Base-by-base conservation (phyloP, 306 rosid genomes). In the Inga laurina region DNA sequence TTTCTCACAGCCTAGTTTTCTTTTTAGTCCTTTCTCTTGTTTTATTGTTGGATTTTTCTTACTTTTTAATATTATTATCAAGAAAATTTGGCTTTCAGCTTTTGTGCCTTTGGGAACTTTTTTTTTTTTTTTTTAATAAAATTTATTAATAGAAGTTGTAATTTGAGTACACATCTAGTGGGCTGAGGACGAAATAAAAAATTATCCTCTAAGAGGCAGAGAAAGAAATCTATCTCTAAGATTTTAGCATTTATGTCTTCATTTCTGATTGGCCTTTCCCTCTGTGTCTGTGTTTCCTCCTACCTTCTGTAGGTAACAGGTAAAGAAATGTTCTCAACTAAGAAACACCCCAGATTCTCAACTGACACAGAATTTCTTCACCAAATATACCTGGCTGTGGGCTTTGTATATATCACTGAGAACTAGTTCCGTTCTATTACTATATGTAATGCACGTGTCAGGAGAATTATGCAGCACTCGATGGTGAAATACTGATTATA, bases 11-110 rank as follows among this genome's bases (percentile, higher is more conserved):
- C 24, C 37, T 7, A 80, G 59, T 27, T 48, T 35, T 74, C 75
- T 54, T 10, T 16, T 69, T 69, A 54, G 51, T 52, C 74, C 43
- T 69, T 41, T 75, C 30, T 16, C 41, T 44, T 72, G 21, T 64
- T 75, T 30, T 62, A 11, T 51, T 82, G 22, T 39, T 39, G 8
- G 35, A 10, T 61, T 39, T 72, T 24, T 72, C 34, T 39, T 11
- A 71, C 43, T 68, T 69, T 51, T 24, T n/a, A 56, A 12, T 37
- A 52, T 44, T 66, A 64, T 45, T 72, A 61, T 78, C 39, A 49
- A 74, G 56, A 69, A 57, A 15, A 79, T 69, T 68, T 82, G 56
- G 45, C 51, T 66, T 30, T 75, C 68, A 75, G 76, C 79, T 79
- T 73, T 86, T 51, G 70, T 56, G 54, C 27, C 72, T 59, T 43